Percentiles rank a stretch among this genome's conserved stretches.
These are phyloP conservation scores for Boletus rubropictus DNA, from an alignment of 768 basidiomycete species.

Conservation along the genomic window DNA sequence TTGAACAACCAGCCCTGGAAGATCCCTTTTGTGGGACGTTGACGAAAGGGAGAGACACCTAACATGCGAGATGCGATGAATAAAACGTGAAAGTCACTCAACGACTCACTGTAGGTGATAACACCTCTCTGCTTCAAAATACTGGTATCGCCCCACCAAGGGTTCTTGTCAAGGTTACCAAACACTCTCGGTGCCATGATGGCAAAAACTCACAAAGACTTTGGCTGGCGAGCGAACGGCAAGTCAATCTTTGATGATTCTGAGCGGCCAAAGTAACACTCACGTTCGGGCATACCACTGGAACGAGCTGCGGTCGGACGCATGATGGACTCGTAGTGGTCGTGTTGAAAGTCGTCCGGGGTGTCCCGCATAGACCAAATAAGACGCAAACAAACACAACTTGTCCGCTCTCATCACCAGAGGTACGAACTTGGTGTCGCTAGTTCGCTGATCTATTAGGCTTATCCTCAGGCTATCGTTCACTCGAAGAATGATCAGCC, in stretches of 20 bases:
- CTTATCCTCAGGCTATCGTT: not conserved
- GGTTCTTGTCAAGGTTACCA: slow-evolving; percentile 45
- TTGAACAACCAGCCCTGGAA: slow-evolving; percentile 79
- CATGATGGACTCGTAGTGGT: slow-evolving; percentile 40
- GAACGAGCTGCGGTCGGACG: slow-evolving; percentile 45
- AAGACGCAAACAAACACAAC: slow-evolving; percentile 26
- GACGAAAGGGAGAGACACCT: slow-evolving; percentile 84
- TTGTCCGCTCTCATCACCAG: slow-evolving; percentile 3
- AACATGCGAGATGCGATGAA: slow-evolving; percentile 2
- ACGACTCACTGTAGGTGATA: slow-evolving; percentile 68
- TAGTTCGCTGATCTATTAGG: not conserved
- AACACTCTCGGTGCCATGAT: not conserved
- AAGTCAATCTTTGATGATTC: not conserved
- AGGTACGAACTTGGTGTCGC: slow-evolving; percentile 10
- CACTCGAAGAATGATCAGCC: slow-evolving; percentile 61
- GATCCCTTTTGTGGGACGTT: slow-evolving; percentile 65
- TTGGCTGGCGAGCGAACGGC: slow-evolving; percentile 46
- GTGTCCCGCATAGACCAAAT: slow-evolving; percentile 32
- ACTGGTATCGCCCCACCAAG: slow-evolving; percentile 87
- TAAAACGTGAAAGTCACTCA: not conserved
- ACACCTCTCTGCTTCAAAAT: slow-evolving; percentile 72
- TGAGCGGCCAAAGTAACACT: slow-evolving; percentile 27
- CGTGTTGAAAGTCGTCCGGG: too few species aligned
- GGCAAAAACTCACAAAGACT: slow-evolving; percentile 61
- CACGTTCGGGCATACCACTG: slow-evolving; percentile 82